Conservation (phyloP, 805 yeast species). For the Sugiyamaella marilandica region DNA sequence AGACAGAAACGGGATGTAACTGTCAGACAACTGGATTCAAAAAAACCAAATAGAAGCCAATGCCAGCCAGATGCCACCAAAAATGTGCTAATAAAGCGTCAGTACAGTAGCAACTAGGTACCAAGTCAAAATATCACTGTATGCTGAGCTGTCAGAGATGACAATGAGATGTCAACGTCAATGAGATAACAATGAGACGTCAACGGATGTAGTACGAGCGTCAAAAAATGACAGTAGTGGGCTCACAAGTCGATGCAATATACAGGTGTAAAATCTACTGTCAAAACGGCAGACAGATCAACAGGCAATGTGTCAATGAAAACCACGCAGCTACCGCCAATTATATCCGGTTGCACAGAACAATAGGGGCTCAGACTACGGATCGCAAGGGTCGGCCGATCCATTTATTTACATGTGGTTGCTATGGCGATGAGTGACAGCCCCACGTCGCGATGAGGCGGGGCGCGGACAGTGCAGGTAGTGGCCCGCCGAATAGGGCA, state of each 20-base stretch:
- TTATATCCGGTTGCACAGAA: background rate
- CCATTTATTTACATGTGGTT: conserved; percentile 5
- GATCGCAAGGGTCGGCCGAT: background rate
- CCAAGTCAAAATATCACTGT: too few relatives aligned
- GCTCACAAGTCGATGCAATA: background rate
- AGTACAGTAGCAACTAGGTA: too few relatives aligned
- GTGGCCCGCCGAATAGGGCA: background rate
- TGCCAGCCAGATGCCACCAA: too few relatives aligned
- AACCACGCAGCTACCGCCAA: background rate
- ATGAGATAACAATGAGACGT: background rate
- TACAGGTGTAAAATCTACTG: background rate
- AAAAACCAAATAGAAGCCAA: too few relatives aligned
- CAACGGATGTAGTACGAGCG: too few relatives aligned
- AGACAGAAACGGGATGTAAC: too few relatives aligned
- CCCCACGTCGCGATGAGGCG: conserved; percentile 3
- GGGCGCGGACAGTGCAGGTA: background rate
- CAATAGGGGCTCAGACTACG: background rate
- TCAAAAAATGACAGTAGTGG: background rate
- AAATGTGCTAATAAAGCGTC: too few relatives aligned
- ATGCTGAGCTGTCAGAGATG: too few relatives aligned
- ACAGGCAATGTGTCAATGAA: too few relatives aligned
- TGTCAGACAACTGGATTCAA: too few relatives aligned
- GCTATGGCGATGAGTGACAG: background rate
- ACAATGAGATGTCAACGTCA: too few relatives aligned
- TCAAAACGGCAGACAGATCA: background rate